phyloP scores from a whole-genome alignment of 164 flowering plant genomes.

The Taxillus chinensis region DNA sequence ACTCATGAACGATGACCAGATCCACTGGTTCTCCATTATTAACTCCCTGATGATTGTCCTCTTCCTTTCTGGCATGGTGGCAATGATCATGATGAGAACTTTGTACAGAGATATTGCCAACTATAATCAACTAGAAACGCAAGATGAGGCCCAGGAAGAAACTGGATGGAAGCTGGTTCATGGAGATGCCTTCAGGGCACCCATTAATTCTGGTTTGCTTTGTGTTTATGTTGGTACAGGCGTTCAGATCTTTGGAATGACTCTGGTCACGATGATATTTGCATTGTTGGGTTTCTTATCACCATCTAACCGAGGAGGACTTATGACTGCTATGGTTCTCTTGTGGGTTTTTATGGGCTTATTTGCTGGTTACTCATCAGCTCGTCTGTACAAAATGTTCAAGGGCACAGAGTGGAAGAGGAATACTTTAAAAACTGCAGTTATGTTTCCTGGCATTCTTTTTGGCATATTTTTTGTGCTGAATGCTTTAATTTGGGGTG shows the following conservation, averaged over 20 bases:
- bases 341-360: slow-evolving; percentile 69
- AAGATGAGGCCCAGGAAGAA: slow-evolving; percentile 69
- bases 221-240: slow-evolving; percentile 63
- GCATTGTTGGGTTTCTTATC: slow-evolving; percentile 56
- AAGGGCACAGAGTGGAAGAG: slow-evolving; percentile 63
- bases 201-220: slow-evolving; percentile 39
- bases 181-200: slow-evolving; percentile 59
- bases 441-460: slow-evolving; percentile 61
- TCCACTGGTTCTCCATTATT: slow-evolving; percentile 65
- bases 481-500: slow-evolving; percentile 59
- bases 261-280: slow-evolving; percentile 63
- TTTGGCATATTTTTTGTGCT: slow-evolving; percentile 52
- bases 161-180: slow-evolving; percentile 69
- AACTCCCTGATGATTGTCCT: slow-evolving; percentile 64
- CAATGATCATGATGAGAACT: slow-evolving; percentile 72
- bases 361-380: slow-evolving; percentile 52
- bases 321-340: slow-evolving; percentile 73
- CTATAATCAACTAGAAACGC: slow-evolving; percentile 55
- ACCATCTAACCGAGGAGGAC: slow-evolving; percentile 62
- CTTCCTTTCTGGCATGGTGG: slow-evolving; percentile 68
- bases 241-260: slow-evolving; percentile 52
- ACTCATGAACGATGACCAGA: slow-evolving; percentile 68
- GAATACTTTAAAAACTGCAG: slow-evolving; percentile 48
- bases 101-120: slow-evolving; percentile 59
- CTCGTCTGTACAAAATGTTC: slow-evolving; percentile 56